phyloP scores from a whole-genome alignment of 768 basidiomycete species.

The Boletus subparvulus region DNA sequence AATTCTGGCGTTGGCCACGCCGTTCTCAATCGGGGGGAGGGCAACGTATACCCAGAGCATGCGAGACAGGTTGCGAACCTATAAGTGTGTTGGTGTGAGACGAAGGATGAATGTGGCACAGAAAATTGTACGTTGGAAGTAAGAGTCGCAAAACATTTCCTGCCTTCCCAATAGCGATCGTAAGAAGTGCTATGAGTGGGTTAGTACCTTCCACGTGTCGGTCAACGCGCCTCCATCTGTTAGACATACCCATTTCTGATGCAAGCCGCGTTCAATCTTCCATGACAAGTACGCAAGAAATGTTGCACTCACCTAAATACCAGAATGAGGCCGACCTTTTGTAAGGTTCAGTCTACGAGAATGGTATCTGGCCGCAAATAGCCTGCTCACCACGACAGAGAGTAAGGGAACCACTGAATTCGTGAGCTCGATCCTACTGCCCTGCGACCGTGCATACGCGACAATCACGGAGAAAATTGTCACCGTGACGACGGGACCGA shows the following conservation, averaged over 20 bases:
- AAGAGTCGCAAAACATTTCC: constrained; percentile 76
- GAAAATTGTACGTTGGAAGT: constrained; percentile 52
- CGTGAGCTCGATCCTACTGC: constrained; percentile 61
- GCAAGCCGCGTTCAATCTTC: not conserved
- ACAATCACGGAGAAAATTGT: constrained; percentile 69
- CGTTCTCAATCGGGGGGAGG: constrained; percentile 56
- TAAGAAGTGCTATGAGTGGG: constrained; percentile 64
- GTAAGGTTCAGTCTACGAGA: constrained; percentile 1
- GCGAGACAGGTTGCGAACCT: constrained; percentile 73
- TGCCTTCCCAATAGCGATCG: constrained; percentile 85
- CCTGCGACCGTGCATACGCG: constrained; percentile 57
- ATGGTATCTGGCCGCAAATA: not conserved
- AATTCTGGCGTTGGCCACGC: constrained; percentile 47
- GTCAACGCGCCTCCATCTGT: not conserved
- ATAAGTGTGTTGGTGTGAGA: not conserved
- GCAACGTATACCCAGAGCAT: constrained; percentile 78
- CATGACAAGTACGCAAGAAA: not conserved
- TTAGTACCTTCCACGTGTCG: not conserved
- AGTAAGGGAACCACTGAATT: constrained; percentile 87
- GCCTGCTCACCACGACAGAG: constrained; percentile 77
- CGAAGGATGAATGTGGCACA: not conserved
- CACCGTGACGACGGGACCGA: constrained; percentile 83
- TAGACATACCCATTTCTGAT: constrained; percentile 61
- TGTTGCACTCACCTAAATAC: constrained; percentile 66
- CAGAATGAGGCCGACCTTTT: constrained; percentile 81